Evolutionary conservation across 345 rosid species (phyloP), one percentile per base, ranked within the genome.

Genomic region (Combretum micranthum): DNA sequence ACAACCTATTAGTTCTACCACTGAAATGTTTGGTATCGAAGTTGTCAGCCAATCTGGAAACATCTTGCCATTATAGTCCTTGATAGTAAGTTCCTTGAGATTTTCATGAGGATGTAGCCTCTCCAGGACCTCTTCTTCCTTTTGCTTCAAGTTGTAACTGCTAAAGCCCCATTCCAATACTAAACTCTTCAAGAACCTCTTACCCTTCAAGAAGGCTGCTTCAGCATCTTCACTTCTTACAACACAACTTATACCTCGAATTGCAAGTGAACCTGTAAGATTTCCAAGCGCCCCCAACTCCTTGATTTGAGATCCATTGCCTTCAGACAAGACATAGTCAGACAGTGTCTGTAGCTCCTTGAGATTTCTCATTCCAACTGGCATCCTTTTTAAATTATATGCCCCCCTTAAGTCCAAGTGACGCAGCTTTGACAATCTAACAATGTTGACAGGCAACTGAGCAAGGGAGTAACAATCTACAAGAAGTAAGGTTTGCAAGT

Each of bases 21-120:
- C 60, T 3, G 59, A 16, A n/a, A 76, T 57, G 39, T 61, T n/a
- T 13, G 43, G 44, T 57, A 68, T 65, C 22, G 69, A 74, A 50
- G 52, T 21, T 39, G 73, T 72, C 23, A 80, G n/a, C 85, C 80
- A 77, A 3, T 21, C 19, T 18, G 79, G 81, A 53, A 73, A 66
- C 39, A 18, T 47, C 18, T 50, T 44, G 43, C 88, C 81, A 25
- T 68, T 51, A 59, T 73, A 80, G 17, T 60, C 48, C 23, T 44
- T 55, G 17, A 77, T 73, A 47, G 52, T 21, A 25, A 83, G 54
- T 45, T 18, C 67, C 32, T 53, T 64, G 67, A 83, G 67, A 52
- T 71, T 51, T 48, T 53, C 50, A 52, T 66, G 71, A 48, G 88
- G 83, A 50, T 69, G 75, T 9, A 77, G 72, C 74, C 56, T 59